Evolutionary conservation across 2,329 filamentous ascomycete genomes (phyloP).

Genomic region (Penicillium expansum): DNA sequence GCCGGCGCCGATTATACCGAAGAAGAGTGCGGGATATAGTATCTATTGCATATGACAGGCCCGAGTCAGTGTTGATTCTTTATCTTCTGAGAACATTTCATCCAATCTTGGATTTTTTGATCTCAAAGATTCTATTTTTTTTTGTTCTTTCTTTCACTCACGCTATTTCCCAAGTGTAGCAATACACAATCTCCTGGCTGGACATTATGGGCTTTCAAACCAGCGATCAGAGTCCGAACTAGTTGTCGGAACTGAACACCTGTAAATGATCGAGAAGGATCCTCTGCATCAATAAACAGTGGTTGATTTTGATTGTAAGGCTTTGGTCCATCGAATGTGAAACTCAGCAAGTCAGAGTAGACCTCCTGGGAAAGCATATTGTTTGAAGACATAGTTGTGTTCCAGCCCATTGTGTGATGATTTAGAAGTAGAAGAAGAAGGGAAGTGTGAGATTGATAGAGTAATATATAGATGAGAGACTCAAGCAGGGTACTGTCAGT

Average conservation of each 20-base stretch:
- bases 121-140: too few species aligned
- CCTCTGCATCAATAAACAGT: conserved; percentile 44
- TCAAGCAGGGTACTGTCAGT: too few species aligned
- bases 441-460: too few species aligned
- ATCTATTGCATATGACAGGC: conserved; percentile 27
- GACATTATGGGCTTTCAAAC: conserved; percentile 40
- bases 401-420: conserved; percentile 1
- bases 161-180: conserved; percentile 44
- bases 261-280: conserved; percentile 39
- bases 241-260: conserved; percentile 34
- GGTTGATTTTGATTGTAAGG: conserved; percentile 39
- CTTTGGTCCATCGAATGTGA: conserved; percentile 38
- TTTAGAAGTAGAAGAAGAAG: too few species aligned
- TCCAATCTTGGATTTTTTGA: neutral
- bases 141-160: conserved; percentile 25
- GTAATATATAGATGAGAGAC: neutral
- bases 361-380: conserved; percentile 10
- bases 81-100: neutral
- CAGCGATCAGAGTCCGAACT: conserved; percentile 42
- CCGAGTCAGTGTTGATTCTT: conserved; percentile 19
- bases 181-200: conserved; percentile 44
- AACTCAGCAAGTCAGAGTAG: conserved; percentile 44
- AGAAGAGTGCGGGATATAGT: conserved; percentile 40
- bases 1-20: conserved; percentile 45
- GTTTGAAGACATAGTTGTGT: conserved; percentile 9